Base-by-base conservation (phyloP, 2,329 filamentous ascomycete species). In the Triangularia verruculosa region DNA sequence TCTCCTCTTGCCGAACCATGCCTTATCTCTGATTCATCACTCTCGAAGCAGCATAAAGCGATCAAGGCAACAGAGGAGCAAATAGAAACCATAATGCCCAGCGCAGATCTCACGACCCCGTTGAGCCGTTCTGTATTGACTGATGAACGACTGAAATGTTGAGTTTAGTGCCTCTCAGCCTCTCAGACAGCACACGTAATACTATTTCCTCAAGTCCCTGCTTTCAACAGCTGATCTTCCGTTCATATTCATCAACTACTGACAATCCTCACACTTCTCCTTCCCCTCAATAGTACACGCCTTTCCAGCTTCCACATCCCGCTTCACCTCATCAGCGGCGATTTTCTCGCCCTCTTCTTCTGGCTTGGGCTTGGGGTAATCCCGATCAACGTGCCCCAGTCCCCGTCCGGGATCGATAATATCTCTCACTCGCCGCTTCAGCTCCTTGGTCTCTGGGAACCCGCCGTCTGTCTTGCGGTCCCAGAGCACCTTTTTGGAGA, bases 381-480 rank as follows among this genome's bases (percentile, higher is more conserved):
- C 75, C 61, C 86, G 80, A 75, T 93, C 90, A 24, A 92, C 89
- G 77, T 98, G 94, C 0, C 94, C 94, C 60, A 97, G 78, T 72
- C 94, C 85, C 66, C 90, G 83, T 0, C 79, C 81, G 0, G 93
- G 94, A 71, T 95, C 89, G 70, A 97, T 88, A 59, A 91, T 82
- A 78, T 97, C 91, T 63, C 94, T 82, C 4, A 97, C 86, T 15
- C 89, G 83, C 64, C 92, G 87, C 79, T 98, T 97, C 52, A 97
- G 83, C 69, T 94, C 89, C 77, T 97, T 97, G 1, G 91, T 93
- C 78, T 97, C 93, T 65, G 94, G 95, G 77, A 99, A 99, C 0
- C 95, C 93, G 28, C 91, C 91, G 73, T 97, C 89, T 3, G 78
- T 74, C 75, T 93, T 96, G 66, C 95, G 85, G 80, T 98, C 92